phyloP scores from a whole-genome alignment of 495 filamentous ascomycete genomes.

The Penicillium paradoxum region DNA sequence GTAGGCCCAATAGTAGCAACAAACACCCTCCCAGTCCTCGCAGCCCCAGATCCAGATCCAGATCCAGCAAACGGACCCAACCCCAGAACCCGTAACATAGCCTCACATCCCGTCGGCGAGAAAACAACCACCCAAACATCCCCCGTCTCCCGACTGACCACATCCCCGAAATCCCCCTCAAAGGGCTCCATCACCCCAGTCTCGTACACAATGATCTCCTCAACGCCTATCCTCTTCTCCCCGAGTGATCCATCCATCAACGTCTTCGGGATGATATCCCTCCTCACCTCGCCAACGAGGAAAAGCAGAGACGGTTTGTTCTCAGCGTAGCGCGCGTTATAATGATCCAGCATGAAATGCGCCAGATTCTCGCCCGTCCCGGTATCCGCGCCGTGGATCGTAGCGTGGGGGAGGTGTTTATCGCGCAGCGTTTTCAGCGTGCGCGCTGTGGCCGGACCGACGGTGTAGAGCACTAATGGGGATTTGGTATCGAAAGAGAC shows the following conservation, averaged over 20 bases:
- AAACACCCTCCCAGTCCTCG: slow-evolving; percentile 38
- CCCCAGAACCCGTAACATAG: slow-evolving; percentile 65
- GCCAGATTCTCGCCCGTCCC: slow-evolving; percentile 81
- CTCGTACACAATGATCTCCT: slow-evolving; percentile 80
- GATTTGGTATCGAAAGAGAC: slow-evolving; percentile 24
- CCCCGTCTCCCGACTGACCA: slow-evolving; percentile 19
- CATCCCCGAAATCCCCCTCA: slow-evolving; percentile 52
- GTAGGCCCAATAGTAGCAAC: slow-evolving; percentile 93
- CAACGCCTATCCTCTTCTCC: slow-evolving; percentile 51
- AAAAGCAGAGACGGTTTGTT: slow-evolving; percentile 66
- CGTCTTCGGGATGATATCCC: slow-evolving; percentile 82
- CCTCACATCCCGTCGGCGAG: slow-evolving; percentile 81
- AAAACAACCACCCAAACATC: slow-evolving; percentile 86
- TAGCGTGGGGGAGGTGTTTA: slow-evolving; percentile 39
- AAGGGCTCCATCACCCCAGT: slow-evolving; percentile 77
- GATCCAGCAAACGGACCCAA: slow-evolving; percentile 14
- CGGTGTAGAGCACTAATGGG: slow-evolving; percentile 63
- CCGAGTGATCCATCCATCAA: slow-evolving; percentile 51
- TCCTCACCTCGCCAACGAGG: slow-evolving; percentile 75
- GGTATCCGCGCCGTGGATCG: slow-evolving; percentile 67
- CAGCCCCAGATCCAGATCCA: slow-evolving; percentile 7
- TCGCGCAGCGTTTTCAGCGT: slow-evolving; percentile 57
- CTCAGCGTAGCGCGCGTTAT: slow-evolving; percentile 36
- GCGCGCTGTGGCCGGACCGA: slow-evolving; percentile 84
- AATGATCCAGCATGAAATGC: slow-evolving; percentile 69